phyloP scores from a whole-genome alignment of 208 protist species.

The Trypanosomatidae sp. region DNA sequence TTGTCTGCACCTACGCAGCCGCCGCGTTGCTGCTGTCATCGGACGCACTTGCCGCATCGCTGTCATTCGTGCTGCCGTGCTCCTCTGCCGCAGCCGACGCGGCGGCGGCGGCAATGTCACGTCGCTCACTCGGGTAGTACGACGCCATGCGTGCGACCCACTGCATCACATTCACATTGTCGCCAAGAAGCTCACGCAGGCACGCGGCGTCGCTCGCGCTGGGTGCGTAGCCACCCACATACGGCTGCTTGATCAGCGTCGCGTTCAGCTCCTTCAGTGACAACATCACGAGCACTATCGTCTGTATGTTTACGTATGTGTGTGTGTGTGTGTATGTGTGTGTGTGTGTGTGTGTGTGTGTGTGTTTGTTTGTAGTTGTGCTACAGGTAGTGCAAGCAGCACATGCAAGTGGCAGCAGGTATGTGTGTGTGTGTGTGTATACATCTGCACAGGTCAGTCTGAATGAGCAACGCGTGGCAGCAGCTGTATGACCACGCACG shows the following conservation, averaged over 20 bases:
- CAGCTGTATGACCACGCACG: too few species aligned
- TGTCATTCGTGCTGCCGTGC: slow-evolving; percentile 7
- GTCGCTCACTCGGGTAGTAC: slow-evolving; percentile 42
- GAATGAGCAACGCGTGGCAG: too few species aligned
- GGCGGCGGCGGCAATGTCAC: slow-evolving; percentile 7
- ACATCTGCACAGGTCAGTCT: too few species aligned
- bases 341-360: neutral
- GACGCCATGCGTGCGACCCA: slow-evolving; percentile 59
- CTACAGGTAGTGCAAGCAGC: neutral
- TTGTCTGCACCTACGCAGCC: neutral
- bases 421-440: slow-evolving; percentile 1
- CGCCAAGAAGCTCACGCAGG: slow-evolving; percentile 35
- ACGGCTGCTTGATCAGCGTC: slow-evolving; percentile 34
- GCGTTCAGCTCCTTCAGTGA: slow-evolving; percentile 47
- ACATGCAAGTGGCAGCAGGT: neutral
- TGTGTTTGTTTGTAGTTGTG: neutral
- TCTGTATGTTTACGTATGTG: neutral
- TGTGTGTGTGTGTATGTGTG: too few species aligned
- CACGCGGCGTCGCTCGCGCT: slow-evolving; percentile 29
- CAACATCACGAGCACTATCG: slow-evolving; percentile 2
- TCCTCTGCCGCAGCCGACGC: neutral
- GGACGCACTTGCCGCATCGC: neutral
- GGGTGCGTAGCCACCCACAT: slow-evolving; percentile 41
- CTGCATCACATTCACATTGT: slow-evolving; percentile 33
- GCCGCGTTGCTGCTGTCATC: neutral